Evolutionary conservation across 2,329 filamentous ascomycete species (phyloP).

Genomic region (Lasiodiplodia sp.): DNA sequence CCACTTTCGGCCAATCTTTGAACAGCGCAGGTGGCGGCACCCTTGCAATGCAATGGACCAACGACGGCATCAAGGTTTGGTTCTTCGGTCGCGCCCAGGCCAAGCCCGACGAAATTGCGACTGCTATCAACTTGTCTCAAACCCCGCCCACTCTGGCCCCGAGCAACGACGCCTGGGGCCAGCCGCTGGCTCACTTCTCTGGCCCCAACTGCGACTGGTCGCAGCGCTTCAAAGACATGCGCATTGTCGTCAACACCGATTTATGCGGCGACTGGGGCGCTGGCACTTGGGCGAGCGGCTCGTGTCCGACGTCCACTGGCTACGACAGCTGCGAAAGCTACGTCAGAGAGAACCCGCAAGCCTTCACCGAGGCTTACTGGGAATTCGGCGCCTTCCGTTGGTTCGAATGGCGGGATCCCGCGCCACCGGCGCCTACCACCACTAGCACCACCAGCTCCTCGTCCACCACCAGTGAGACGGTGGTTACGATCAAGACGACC

Average conservation of each 20-base stretch:
- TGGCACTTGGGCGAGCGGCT: conserved; percentile 59
- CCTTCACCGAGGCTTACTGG: conserved; percentile 45
- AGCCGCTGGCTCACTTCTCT: conserved; percentile 49
- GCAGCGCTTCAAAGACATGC: conserved; percentile 39
- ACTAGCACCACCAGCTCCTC: not conserved
- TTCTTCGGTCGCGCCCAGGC: conserved; percentile 35
- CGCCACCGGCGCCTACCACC: not conserved
- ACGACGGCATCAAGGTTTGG: conserved; percentile 51
- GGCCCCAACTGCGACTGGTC: conserved; percentile 55
- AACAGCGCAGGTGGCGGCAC: conserved; percentile 48
- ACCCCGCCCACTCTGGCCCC: conserved; percentile 26
- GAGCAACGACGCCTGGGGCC: conserved; percentile 36
- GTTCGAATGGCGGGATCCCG: conserved; percentile 19
- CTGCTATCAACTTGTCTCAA: conserved; percentile 35
- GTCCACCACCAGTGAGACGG: not conserved
- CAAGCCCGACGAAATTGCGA: conserved; percentile 20
- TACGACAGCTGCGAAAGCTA: conserved; percentile 54
- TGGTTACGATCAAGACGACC: not conserved
- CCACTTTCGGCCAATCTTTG: conserved; percentile 45
- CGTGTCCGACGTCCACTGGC: conserved; percentile 46
- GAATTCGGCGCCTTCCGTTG: conserved; percentile 39
- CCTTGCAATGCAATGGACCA: conserved; percentile 51
- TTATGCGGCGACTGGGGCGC: conserved; percentile 64
- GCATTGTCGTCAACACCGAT: conserved; percentile 55
- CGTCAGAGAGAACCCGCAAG: conserved; percentile 41